phyloP scores from a whole-genome alignment of 495 filamentous ascomycete species.

The Amorphotheca resinae region DNA sequence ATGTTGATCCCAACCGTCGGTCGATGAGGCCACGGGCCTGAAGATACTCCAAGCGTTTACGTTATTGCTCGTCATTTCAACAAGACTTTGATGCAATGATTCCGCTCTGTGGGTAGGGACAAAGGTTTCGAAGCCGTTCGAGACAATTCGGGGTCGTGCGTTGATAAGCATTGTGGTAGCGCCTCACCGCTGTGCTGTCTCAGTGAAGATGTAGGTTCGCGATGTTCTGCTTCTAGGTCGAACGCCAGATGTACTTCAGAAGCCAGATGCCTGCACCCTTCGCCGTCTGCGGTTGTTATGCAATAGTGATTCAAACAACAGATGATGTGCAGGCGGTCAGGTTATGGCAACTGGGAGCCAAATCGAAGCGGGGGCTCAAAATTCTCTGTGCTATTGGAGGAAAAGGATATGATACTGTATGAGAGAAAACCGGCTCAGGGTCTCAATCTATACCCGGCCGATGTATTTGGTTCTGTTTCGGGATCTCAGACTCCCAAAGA shows the following conservation, averaged over 20 bases:
- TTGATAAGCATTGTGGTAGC: constrained; percentile 22
- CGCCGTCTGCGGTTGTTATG: constrained; percentile 7
- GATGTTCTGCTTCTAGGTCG: constrained; percentile 13
- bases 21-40: constrained; percentile 13
- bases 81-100: constrained; percentile 17
- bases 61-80: constrained; percentile 21
- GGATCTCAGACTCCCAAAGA: not conserved
- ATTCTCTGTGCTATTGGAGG: not conserved
- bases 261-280: constrained; percentile 2
- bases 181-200: constrained; percentile 18
- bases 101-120: constrained; percentile 13
- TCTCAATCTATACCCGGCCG: too few species aligned
- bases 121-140: constrained; percentile 19
- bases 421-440: not conserved
- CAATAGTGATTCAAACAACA: constrained; percentile 8
- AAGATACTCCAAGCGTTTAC: constrained; percentile 19
- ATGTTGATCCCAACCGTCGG: constrained; percentile 12
- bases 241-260: constrained; percentile 13
- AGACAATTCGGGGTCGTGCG: constrained; percentile 21
- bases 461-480: too few species aligned
- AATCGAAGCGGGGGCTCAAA: not conserved
- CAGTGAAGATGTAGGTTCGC: constrained; percentile 10
- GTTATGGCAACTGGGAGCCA: not conserved
- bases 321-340: constrained; percentile 7
- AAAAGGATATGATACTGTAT: not conserved